phyloP scores from a whole-genome alignment of 2,329 filamentous ascomycete genomes.

The Acrocalymma vagum region DNA sequence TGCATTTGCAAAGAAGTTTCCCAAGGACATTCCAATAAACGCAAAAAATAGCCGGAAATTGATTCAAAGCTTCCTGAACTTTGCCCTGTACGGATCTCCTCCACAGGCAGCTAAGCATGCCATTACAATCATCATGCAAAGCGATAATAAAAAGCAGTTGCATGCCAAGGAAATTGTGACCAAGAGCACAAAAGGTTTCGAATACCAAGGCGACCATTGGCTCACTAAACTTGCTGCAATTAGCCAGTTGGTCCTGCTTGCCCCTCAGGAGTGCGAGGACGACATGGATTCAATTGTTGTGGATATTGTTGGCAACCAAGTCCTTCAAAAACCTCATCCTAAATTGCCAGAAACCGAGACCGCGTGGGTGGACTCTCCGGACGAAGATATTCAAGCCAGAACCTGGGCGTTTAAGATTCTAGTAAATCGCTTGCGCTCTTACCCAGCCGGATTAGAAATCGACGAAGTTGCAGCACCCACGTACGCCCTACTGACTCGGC shows the following conservation, averaged over 20 bases:
- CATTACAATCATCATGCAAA: slow-evolving; percentile 85
- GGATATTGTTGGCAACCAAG: slow-evolving; percentile 78
- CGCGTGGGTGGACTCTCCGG: slow-evolving; percentile 65
- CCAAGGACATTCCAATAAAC: slow-evolving; percentile 76
- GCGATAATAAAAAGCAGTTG: slow-evolving; percentile 80
- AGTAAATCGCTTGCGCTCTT: slow-evolving; percentile 81
- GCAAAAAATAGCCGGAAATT: slow-evolving; percentile 75
- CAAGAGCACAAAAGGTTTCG: slow-evolving; percentile 77
- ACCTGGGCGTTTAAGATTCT: slow-evolving; percentile 83
- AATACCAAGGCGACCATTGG: slow-evolving; percentile 76
- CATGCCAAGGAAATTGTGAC: slow-evolving; percentile 84
- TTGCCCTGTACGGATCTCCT: slow-evolving; percentile 82
- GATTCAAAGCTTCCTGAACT: slow-evolving; percentile 79
- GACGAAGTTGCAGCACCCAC: slow-evolving; percentile 68
- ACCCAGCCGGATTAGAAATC: slow-evolving; percentile 55
- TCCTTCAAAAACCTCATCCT: slow-evolving; percentile 73
- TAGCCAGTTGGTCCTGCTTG: slow-evolving; percentile 78
- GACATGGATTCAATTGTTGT: slow-evolving; percentile 78
- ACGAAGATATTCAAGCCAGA: slow-evolving; percentile 86
- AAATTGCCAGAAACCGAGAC: slow-evolving; percentile 64
- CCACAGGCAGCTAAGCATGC: slow-evolving; percentile 91
- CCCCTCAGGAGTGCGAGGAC: slow-evolving; percentile 73
- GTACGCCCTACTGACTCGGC: slow-evolving; percentile 79
- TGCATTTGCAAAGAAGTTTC: slow-evolving; percentile 86
- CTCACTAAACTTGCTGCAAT: slow-evolving; percentile 76